Conservation (phyloP, 1,284 basidiomycete genomes). For the Pisolithus thermaeus region DNA sequence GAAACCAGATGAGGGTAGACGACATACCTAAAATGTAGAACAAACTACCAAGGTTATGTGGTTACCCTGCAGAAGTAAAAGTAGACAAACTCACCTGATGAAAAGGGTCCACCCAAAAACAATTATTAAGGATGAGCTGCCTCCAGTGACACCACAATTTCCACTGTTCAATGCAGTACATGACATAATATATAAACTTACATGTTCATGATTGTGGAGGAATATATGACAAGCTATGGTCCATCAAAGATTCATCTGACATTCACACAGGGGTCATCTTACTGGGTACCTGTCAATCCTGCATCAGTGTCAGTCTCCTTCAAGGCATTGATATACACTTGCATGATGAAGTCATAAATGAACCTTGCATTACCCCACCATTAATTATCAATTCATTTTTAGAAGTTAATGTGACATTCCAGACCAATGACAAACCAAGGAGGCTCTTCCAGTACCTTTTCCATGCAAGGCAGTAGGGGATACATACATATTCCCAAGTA, state of each 20-base stretch:
- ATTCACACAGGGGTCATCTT: slow-evolving; percentile 21
- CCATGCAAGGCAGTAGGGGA: slow-evolving; percentile 77
- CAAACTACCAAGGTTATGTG: slow-evolving; percentile 37
- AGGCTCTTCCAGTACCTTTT: slow-evolving; percentile 75
- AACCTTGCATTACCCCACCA: slow-evolving; percentile 44
- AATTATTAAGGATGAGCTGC: slow-evolving; percentile 41
- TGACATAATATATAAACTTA: slow-evolving; percentile 21
- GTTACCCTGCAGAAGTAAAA: background rate
- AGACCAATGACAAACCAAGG: slow-evolving; percentile 64
- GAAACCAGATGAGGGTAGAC: background rate
- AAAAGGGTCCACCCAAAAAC: slow-evolving; percentile 76
- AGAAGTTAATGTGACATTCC: slow-evolving; percentile 34
- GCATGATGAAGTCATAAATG: slow-evolving; percentile 79
- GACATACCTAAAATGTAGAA: slow-evolving; percentile 60
- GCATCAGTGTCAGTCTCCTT: background rate
- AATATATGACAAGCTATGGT: slow-evolving; percentile 74
- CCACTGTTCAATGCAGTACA: background rate
- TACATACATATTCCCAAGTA: slow-evolving; percentile 68
- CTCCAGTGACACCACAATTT: slow-evolving; percentile 51
- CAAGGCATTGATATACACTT: slow-evolving; percentile 22
- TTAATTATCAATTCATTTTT: background rate
- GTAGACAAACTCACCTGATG: slow-evolving; percentile 51
- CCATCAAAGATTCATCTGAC: slow-evolving; percentile 2
- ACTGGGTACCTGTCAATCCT: slow-evolving; percentile 47
- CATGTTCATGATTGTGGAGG: slow-evolving; percentile 69